Conservation (phyloP, 306 rosid genomes). For the Fagus sylvatica region DNA sequence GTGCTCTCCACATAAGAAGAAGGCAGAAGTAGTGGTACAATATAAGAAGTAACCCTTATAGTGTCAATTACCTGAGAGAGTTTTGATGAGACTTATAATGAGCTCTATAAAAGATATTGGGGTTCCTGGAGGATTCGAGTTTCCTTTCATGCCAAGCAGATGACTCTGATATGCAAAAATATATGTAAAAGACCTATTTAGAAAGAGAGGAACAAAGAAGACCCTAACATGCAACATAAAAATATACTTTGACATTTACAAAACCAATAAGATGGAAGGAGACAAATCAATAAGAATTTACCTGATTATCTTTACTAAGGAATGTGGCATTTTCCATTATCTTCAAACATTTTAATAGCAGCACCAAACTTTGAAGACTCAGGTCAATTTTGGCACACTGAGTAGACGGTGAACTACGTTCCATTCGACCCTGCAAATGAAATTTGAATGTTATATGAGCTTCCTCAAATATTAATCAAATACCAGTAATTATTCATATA, state of each 20-base stretch:
- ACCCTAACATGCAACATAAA: conserved; percentile 14
- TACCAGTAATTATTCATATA: neutral
- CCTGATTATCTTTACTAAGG: conserved; percentile 92
- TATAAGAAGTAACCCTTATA: conserved; percentile 10
- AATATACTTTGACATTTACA: neutral
- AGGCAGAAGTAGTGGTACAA: conserved; percentile 1
- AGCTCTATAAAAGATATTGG: conserved; percentile 61
- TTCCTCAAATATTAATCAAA: conserved; percentile 13
- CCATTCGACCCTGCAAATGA: conserved; percentile 59
- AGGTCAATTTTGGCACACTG: conserved; percentile 44
- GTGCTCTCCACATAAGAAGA: conserved; percentile 12
- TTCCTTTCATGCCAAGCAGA: conserved; percentile 83
- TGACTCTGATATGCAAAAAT: conserved; percentile 59
- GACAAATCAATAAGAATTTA: conserved; percentile 29
- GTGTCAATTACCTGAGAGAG: conserved; percentile 75
- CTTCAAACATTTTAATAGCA: conserved; percentile 79
- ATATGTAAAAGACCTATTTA: conserved; percentile 18
- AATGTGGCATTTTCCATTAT: conserved; percentile 98
- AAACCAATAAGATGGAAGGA: neutral
- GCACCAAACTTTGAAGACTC: conserved; percentile 50
- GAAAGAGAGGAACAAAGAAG: conserved; percentile 20
- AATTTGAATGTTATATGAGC: conserved; percentile 19
- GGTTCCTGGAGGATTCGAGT: conserved; percentile 36
- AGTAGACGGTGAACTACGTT: conserved; percentile 39
- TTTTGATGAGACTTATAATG: conserved; percentile 63